Conservation (phyloP, 257 asterid species). For the Perilla frutescens region DNA sequence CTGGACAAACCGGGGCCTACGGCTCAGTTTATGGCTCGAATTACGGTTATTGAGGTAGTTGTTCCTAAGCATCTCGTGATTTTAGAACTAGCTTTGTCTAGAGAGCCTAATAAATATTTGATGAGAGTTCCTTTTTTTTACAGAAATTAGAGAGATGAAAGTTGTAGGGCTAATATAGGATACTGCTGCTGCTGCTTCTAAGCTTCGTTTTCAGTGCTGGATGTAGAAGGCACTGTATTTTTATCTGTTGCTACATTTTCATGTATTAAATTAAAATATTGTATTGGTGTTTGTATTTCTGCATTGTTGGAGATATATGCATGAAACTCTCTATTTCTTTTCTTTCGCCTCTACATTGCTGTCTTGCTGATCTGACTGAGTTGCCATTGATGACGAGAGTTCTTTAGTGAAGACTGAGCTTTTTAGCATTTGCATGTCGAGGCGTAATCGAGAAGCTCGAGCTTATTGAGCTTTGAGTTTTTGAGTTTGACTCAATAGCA, state of each 20-base stretch:
- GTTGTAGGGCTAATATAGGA: background rate
- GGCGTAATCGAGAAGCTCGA: too few relatives aligned
- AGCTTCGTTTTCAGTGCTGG: background rate
- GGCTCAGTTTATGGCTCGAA: slow-evolving; percentile 30
- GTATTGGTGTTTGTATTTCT: slow-evolving; percentile 24
- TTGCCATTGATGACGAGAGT: too few relatives aligned
- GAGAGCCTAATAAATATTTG: slow-evolving; percentile 10
- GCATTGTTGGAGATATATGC: background rate
- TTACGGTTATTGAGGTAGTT: slow-evolving; percentile 27
- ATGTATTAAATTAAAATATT: slow-evolving; percentile 7
- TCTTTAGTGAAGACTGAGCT: too few relatives aligned
- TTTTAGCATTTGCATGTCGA: too few relatives aligned
- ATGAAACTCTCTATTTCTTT: background rate
- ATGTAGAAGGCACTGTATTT: background rate
- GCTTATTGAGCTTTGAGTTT: too few relatives aligned
- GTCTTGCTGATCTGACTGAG: too few relatives aligned
- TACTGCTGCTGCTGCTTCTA: background rate
- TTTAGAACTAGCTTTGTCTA: background rate
- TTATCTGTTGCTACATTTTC: background rate
- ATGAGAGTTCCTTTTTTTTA: slow-evolving; percentile 4
- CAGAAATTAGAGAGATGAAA: slow-evolving; percentile 6
- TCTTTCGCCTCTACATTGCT: too few relatives aligned
- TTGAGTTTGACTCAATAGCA: too few relatives aligned
- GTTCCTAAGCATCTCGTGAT: background rate
- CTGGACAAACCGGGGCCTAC: slow-evolving; percentile 35